Conservation (phyloP, 371 early-diverging fungal species). For the Apophysomyces sp. region DNA sequence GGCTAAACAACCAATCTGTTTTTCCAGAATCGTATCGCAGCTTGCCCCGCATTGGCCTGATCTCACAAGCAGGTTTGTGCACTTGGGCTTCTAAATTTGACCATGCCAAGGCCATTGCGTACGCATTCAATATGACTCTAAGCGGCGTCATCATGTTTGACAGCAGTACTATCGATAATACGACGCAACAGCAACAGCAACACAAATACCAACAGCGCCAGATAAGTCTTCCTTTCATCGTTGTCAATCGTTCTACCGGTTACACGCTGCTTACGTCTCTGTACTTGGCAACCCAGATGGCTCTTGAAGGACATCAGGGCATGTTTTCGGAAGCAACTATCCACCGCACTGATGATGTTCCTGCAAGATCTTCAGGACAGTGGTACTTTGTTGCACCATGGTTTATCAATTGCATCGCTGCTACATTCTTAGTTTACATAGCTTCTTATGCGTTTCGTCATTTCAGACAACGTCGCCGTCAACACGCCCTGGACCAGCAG, state of each 20-base stretch:
- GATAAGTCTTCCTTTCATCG: neutral
- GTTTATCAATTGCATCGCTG: conserved; percentile 12
- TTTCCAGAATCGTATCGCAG: neutral
- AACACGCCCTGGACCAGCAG: neutral
- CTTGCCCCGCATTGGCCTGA: conserved; percentile 5
- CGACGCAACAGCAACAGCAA: neutral
- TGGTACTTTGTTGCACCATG: conserved; percentile 7
- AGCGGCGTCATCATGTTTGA: conserved; percentile 11
- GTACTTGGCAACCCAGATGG: neutral
- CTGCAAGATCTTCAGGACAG: neutral
- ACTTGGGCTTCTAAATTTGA: conserved; percentile 12
- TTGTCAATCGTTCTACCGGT: conserved; percentile 8
- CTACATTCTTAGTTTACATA: conserved; percentile 3
- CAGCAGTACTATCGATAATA: neutral
- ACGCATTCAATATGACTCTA: conserved; percentile 3
- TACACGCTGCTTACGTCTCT: neutral
- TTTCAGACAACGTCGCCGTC: neutral
- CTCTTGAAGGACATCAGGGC: neutral
- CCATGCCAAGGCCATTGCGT: conserved; percentile 2
- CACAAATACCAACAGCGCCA: too few species aligned
- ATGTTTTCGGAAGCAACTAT: neutral
- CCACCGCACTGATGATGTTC: neutral
- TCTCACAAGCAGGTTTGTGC: conserved; percentile 9
- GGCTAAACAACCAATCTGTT: neutral
- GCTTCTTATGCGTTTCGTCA: conserved; percentile 8